Conservation (phyloP, 805 yeast genomes). For the Lachancea dasiensis region DNA sequence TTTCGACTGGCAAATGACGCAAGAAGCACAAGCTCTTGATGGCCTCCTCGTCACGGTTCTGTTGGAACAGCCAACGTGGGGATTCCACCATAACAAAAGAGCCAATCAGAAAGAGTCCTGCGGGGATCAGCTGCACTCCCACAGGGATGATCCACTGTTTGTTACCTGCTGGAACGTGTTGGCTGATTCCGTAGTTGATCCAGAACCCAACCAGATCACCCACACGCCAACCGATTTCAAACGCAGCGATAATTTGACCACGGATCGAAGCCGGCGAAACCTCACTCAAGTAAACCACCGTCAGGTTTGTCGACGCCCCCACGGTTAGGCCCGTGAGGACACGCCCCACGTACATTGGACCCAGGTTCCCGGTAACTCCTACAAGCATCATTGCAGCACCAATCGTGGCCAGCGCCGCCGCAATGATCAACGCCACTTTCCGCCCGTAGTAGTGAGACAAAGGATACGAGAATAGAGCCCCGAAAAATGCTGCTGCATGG, state of each 20-base stretch:
- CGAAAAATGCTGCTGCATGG: constrained; percentile 50
- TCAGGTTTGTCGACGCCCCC: constrained; percentile 45
- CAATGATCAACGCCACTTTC: constrained; percentile 34
- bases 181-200: constrained; percentile 43
- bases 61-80: constrained; percentile 39
- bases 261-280: constrained; percentile 41
- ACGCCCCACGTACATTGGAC: constrained; percentile 48
- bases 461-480: constrained; percentile 40
- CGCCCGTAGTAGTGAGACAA: constrained; percentile 39
- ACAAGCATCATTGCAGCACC: constrained; percentile 41
- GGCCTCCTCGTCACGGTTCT: constrained; percentile 34
- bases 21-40: constrained; percentile 34
- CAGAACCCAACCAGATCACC: constrained; percentile 45
- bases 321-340: constrained; percentile 48
- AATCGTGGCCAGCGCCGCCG: constrained; percentile 38
- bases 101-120: constrained; percentile 38
- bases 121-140: constrained; percentile 43
- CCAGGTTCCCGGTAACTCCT: constrained; percentile 35
- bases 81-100: constrained; percentile 39
- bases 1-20: constrained; percentile 35
- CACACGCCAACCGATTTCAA: constrained; percentile 46
- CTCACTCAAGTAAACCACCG: constrained; percentile 44
- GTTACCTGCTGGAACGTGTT: constrained; percentile 28
- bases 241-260: constrained; percentile 42
- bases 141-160: constrained; percentile 46